Evolutionary conservation across 163 green algal species (phyloP), one percentile per base, ranked within the genome.

Genomic region (Prototheca wickerhamii): DNA sequence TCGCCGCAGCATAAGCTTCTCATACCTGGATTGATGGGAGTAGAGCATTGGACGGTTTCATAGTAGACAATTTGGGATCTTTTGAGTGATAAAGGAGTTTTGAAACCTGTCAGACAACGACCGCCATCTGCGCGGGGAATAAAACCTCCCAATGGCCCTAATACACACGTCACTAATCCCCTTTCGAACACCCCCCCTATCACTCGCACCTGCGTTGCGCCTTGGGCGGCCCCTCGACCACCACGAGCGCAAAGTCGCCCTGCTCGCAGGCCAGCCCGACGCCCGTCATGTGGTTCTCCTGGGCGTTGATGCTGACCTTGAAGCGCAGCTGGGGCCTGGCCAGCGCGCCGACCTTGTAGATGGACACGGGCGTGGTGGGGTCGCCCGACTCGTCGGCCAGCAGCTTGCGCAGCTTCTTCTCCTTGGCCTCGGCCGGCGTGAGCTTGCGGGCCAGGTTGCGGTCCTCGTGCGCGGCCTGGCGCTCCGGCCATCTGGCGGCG

Each of bases 221-320:
- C 71, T 96, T 96, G 18, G 65, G 29, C 18, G 65, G 78, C 43
- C 89, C 89, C 75, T 96, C 89, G 37, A 91, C 91, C 20, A 96
- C 79, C 37, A 96, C 82, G 31, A 92, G 51, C 23, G 46, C 72
- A 50, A 94, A 92, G 20, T 66, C 63, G 46, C 78, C 76, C 21
- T 76, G 71, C 17, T 84, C 30, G n/a, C 81, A 21, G 32, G 71
- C 60, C 33, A 83, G 50, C 4, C 69, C 70, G 18, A 59, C 71
- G 23, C 80, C 76, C 4, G 86, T 96, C 71, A 98, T 79, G 67
- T 90, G 85, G 69, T 97, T 95, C 76, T 98, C 86, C 73, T 86
- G 70, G 2, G 93, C 93, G 74, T 98, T 98, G n/a, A 95, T 77
- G 50, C 92, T 80, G 59, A 98, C 86, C 77, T 97, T 97, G 82